phyloP scores from a whole-genome alignment of 768 basidiomycete species.

The Kwoniella europaea region DNA sequence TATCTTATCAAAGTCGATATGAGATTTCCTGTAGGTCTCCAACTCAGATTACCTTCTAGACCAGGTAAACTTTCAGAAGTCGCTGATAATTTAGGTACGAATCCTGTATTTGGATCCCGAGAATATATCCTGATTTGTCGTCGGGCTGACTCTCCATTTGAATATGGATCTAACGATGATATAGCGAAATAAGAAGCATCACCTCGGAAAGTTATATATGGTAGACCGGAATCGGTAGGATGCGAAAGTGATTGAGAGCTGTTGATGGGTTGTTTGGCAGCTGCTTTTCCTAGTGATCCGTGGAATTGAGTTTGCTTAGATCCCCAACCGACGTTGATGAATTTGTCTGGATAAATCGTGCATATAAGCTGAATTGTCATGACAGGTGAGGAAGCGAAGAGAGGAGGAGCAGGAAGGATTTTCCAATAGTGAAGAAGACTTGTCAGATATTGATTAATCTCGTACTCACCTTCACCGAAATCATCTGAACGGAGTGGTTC shows the following conservation, averaged over 20 bases:
- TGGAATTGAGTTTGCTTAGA: slow-evolving; percentile 97
- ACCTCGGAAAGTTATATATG: slow-evolving; percentile 89
- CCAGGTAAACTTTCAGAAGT: slow-evolving; percentile 84
- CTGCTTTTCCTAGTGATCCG: slow-evolving; percentile 86
- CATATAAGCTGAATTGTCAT: no score
- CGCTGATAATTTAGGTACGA: slow-evolving; percentile 65
- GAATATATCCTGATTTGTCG: slow-evolving; percentile 77
- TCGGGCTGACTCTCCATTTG: slow-evolving; percentile 48
- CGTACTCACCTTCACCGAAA: slow-evolving; percentile 78
- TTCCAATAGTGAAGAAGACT: neutral
- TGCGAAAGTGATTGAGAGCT: slow-evolving; percentile 61
- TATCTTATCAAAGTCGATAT: slow-evolving; percentile 82
- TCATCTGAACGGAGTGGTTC: slow-evolving; percentile 70
- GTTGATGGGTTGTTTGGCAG: slow-evolving; percentile 66
- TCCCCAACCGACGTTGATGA: slow-evolving; percentile 97
- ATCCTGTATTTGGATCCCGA: slow-evolving; percentile 64
- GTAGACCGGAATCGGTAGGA: slow-evolving; percentile 72
- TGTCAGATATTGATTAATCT: neutral
- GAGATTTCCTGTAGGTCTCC: slow-evolving; percentile 87
- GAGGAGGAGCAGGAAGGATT: neutral
- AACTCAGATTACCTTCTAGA: slow-evolving; percentile 75
- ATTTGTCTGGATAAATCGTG: slow-evolving; percentile 66
- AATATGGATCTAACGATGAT: slow-evolving; percentile 68
- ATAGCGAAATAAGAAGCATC: slow-evolving; percentile 88
- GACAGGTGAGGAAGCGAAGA: neutral